Evolutionary conservation across 345 rosid species (phyloP).

Genomic region (Populus ilicifolia): DNA sequence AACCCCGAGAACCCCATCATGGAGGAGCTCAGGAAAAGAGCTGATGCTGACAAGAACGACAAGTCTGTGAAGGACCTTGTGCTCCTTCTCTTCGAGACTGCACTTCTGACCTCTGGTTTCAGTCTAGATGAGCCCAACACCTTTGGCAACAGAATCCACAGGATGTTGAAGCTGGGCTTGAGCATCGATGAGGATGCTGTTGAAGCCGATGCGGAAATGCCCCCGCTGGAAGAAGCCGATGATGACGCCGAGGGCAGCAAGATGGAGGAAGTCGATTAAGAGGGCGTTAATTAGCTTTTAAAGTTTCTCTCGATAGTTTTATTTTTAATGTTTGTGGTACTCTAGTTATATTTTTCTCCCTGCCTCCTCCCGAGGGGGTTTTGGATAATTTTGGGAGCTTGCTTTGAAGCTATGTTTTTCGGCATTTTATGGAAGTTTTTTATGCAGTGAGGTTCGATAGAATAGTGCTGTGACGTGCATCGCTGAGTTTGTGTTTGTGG

Average conservation of each 20-base stretch:
- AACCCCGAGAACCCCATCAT: slow-evolving; percentile 80
- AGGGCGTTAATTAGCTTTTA: too few relatives aligned
- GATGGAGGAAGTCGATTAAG: slow-evolving; percentile 92
- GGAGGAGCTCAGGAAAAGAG: slow-evolving; percentile 89
- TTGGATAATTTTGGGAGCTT: too few relatives aligned
- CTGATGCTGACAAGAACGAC: slow-evolving; percentile 74
- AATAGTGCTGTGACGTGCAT: too few relatives aligned
- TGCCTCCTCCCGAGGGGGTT: too few relatives aligned
- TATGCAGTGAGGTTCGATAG: too few relatives aligned
- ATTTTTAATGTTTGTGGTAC: too few relatives aligned
- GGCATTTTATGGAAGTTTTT: too few relatives aligned
- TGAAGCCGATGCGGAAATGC: slow-evolving; percentile 71
- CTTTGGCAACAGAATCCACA: slow-evolving; percentile 79
- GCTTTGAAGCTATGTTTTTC: too few relatives aligned
- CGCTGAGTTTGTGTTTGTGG: too few relatives aligned
- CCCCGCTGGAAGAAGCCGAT: slow-evolving; percentile 66
- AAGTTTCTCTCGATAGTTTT: too few relatives aligned
- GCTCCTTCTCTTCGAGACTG: slow-evolving; percentile 70
- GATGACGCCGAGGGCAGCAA: slow-evolving; percentile 75
- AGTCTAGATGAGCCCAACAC: slow-evolving; percentile 91
- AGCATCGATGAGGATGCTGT: slow-evolving; percentile 79
- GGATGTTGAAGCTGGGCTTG: slow-evolving; percentile 77
- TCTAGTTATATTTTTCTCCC: too few relatives aligned
- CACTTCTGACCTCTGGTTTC: slow-evolving; percentile 81
- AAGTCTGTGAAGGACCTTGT: slow-evolving; percentile 88